Evolutionary conservation across 805 yeast species (phyloP), one percentile per base, ranked within the genome.

Genomic region (Scheffersomyces amazonensis): DNA sequence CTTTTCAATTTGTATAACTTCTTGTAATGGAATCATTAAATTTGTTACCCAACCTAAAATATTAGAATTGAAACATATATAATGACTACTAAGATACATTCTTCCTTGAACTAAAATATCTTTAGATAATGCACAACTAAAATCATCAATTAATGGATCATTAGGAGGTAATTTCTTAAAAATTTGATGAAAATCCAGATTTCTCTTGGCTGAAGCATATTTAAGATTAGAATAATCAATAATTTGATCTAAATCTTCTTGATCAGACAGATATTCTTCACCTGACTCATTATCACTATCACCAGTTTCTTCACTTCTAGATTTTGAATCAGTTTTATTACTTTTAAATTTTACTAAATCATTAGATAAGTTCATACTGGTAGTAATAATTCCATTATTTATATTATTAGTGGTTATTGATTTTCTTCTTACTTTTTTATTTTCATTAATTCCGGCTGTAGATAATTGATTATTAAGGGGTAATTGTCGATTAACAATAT

Each of bases 71-170:
- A 83, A 83, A 48, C 82, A 73, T 13, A 83, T 56, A 48, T 70
- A 72, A 38, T 67, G 64, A 39, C 77, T 78, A 30, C 80, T 70
- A 5, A 83, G 57, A 54, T 77, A 83, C 52, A 83, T 51, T 43
- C 76, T 71, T 13, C 90, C 90, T 44, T 83, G 90, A 13, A 81
- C 68, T 22, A 83, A 58, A 28, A 83, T 79, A 47, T 83, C 89
- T 37, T 75, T 70, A 15, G 81, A 78, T 21, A 75, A 64, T 0
- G 89, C 89, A 62, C 89, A 82, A 15, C 78, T 71, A 49, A 65
- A 78, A 45, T 81, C 87, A 19, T 73, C 79, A 29, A 82, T 64
- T n/a, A 81, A 64, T 21, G 67, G 58, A 48, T 83, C 90, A 19
- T 52, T 56, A 1, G 58, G 39, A 3, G 78, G 75, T 1, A 82